Evolutionary conservation across 306 rosid species (phyloP), one percentile per base, ranked within the genome.

Genomic region (Ceratonia siliqua): DNA sequence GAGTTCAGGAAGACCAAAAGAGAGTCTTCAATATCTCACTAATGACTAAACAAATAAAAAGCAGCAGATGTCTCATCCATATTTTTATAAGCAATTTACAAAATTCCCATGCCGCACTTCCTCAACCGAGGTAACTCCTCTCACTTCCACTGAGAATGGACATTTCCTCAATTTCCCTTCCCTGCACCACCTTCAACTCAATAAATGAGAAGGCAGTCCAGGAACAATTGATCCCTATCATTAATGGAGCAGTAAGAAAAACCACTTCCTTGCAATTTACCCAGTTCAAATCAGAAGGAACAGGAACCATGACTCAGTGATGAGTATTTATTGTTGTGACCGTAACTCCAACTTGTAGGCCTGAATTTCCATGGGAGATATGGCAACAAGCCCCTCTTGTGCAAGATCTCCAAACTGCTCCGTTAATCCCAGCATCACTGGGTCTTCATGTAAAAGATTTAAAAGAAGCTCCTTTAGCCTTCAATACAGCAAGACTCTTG

Each of bases 281-380:
- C 48, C 75, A 27, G 54, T 78, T 69, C 35, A 43, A 67, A 82
- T 45, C 49, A 71, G 74, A 49, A 68, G 76, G 75, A 80, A 68
- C 10, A 72, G 49, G 75, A 80, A 68, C 10, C 68, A 32, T 12
- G 50, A 62, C 35, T 18, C n/a, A 20, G 68, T 33, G 13, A 38
- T 48, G 49, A 73, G 74, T 58, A 50, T 32, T 67, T 82, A 83
- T 62, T 81, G 81, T 65, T 73, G 87, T 0, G 84, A 85, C 78
- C 63, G 77, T 63, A 94, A 24, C 64, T 90, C 97, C 78, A 94
- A 55, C 92, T 88, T 90, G 89, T 94, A 94, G 38, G 99, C 93
- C 71, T 86, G 95, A 45, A 94, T 73, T 81, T 94, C 99, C 99
- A 92, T 92, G 12, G 97, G 96, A 71, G 97, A 82, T 65, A 94